phyloP scores from a whole-genome alignment of 2,329 filamentous ascomycete genomes.

The Stagonosporopsis cucurbitacearum region DNA sequence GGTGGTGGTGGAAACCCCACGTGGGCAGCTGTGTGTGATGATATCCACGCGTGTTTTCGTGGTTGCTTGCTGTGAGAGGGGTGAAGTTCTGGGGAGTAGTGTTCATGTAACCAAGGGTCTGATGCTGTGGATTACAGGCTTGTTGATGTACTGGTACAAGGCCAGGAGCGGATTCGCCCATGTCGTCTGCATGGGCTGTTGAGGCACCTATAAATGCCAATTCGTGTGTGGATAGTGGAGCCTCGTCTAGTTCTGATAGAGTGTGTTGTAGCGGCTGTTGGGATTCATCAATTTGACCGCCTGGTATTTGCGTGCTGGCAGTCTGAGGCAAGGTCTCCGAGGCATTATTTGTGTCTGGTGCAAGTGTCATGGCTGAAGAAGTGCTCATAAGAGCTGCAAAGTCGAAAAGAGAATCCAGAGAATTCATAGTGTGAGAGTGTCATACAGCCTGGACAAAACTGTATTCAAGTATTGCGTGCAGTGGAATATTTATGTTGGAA shows the following conservation, averaged over 20 bases:
- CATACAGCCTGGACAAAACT: neutral
- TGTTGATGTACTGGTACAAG: neutral
- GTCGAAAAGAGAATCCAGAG: constrained; percentile 27
- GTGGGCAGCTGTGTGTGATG: neutral
- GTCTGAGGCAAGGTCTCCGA: neutral
- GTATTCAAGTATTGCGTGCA: neutral
- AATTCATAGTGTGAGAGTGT: constrained; percentile 20
- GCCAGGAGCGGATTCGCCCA: neutral
- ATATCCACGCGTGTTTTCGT: neutral
- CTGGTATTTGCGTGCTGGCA: neutral
- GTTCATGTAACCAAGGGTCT: no score
- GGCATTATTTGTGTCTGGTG: neutral
- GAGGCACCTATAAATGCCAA: neutral
- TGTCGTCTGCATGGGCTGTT: neutral
- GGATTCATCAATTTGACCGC: no score
- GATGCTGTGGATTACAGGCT: neutral
- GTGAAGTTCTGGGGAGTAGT: neutral
- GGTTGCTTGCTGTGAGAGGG: no score
- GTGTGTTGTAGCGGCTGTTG: neutral
- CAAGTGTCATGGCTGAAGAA: constrained; percentile 5
- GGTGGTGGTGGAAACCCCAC: no score
- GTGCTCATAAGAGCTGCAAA: constrained; percentile 16
- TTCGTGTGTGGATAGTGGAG: neutral
- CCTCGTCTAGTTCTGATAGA: neutral
- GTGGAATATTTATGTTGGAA: neutral